Conservation (phyloP, 2,329 filamentous ascomycete genomes). For the Colletotrichum endophyticum region DNA sequence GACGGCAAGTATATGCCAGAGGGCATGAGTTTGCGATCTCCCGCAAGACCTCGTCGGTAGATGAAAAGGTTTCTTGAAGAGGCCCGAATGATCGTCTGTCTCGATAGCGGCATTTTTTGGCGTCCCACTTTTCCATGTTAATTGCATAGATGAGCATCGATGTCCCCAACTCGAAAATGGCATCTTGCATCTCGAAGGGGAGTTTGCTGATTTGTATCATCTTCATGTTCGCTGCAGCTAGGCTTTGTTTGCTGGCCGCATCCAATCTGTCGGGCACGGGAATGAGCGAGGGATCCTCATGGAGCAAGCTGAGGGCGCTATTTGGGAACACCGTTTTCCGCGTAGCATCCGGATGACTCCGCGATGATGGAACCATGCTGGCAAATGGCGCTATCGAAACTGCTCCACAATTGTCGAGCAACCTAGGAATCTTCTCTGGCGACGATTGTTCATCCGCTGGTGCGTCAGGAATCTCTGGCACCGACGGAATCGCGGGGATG, state of each 20-base stretch:
- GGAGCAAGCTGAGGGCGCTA: too few relatives aligned
- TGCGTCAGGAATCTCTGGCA: not conserved
- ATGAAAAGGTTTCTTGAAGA: rapidly evolving
- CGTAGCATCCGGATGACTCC: rapidly evolving
- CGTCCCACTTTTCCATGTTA: rapidly evolving
- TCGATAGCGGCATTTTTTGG: rapidly evolving
- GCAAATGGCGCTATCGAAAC: not conserved
- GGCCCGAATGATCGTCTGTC: not conserved
- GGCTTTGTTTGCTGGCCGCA: rapidly evolving
- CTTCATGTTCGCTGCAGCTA: rapidly evolving
- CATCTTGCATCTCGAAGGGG: rapidly evolving
- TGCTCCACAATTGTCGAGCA: rapidly evolving
- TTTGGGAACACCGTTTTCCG: not conserved
- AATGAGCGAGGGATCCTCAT: not conserved
- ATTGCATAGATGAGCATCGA: not conserved
- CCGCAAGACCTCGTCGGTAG: rapidly evolving
- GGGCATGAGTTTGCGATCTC: not conserved
- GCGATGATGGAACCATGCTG: rapidly evolving
- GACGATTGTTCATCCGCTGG: too few relatives aligned
- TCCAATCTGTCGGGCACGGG: rapidly evolving
- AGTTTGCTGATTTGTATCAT: not conserved
- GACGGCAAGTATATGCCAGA: not conserved
- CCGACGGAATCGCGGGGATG: rapidly evolving
- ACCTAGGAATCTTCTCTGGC: too few relatives aligned
- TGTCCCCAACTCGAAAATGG: rapidly evolving